phyloP scores from a whole-genome alignment of 1,284 basidiomycete genomes.

The Heterobasidion parviporum region DNA sequence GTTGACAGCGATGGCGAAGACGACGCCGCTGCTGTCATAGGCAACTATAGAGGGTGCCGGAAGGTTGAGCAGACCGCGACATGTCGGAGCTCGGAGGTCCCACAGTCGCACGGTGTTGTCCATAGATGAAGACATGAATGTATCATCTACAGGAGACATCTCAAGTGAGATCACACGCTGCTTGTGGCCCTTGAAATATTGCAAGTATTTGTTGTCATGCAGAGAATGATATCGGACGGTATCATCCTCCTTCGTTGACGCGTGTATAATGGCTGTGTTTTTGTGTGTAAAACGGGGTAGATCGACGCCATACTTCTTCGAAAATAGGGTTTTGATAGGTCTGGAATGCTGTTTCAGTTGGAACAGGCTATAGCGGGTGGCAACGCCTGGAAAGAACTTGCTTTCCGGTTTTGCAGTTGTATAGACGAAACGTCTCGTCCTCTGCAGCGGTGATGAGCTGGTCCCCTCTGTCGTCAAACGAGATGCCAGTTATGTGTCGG shows the following conservation, averaged over 20 bases:
- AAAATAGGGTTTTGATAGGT: conserved; percentile 72
- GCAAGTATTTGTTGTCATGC: conserved; percentile 93
- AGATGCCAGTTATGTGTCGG: conserved; percentile 78
- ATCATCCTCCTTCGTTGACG: conserved; percentile 94
- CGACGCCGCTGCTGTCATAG: conserved; percentile 83
- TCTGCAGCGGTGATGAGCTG: conserved; percentile 83
- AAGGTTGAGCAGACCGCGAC: conserved; percentile 65
- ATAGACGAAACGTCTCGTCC: conserved; percentile 89
- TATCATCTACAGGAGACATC: conserved; percentile 89
- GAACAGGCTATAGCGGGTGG: conserved; percentile 15
- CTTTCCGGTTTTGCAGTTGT: conserved; percentile 87
- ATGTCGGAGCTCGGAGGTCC: conserved; percentile 81
- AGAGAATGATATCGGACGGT: conserved; percentile 92
- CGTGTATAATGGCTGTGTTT: conserved; percentile 77
- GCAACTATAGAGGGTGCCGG: conserved; percentile 79
- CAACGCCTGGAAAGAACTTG: conserved; percentile 40
- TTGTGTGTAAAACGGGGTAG: conserved; percentile 93
- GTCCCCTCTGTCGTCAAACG: conserved; percentile 89
- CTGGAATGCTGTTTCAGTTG: conserved; percentile 30
- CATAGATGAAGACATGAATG: conserved; percentile 89
- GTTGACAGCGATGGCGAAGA: conserved; percentile 92
- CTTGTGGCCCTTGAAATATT: conserved; percentile 95
- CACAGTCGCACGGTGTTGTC: conserved; percentile 96
- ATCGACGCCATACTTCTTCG: conserved; percentile 95
- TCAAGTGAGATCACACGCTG: conserved; percentile 84